A percentile compares a stretch with the other conserved stretches of the same genome.
Evolutionary conservation across 306 rosid species (phyloP).

Genomic region (Cicer arietinum): DNA sequence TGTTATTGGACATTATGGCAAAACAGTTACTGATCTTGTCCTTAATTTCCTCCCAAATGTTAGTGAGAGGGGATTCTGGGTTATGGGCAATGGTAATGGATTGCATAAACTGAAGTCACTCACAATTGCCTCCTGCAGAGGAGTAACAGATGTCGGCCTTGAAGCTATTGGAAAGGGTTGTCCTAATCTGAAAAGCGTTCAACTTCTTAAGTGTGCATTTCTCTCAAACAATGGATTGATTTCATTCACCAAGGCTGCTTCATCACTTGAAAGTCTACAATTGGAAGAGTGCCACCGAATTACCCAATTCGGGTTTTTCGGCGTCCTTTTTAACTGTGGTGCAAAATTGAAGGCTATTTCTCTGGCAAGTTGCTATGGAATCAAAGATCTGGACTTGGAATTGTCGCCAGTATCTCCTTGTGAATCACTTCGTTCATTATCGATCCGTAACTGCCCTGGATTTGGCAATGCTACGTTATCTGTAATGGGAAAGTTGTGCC

Average conservation of each 20-base stretch:
- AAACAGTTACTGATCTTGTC: slow-evolving; percentile 73
- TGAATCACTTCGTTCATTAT: slow-evolving; percentile 66
- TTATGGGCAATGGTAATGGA: slow-evolving; percentile 87
- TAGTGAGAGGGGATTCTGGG: slow-evolving; percentile 93
- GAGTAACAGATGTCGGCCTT: slow-evolving; percentile 79
- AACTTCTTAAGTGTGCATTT: slow-evolving; percentile 67
- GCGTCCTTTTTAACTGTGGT: slow-evolving; percentile 71
- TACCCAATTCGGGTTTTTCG: slow-evolving; percentile 81
- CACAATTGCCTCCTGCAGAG: slow-evolving; percentile 78
- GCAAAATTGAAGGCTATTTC: slow-evolving; percentile 79
- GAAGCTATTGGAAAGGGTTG: slow-evolving; percentile 88
- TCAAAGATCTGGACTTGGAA: slow-evolving; percentile 63
- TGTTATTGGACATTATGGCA: slow-evolving; percentile 91
- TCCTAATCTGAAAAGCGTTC: slow-evolving; percentile 74
- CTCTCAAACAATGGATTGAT: slow-evolving; percentile 83
- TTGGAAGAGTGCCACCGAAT: slow-evolving; percentile 97
- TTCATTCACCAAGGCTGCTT: slow-evolving; percentile 70
- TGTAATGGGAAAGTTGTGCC: slow-evolving; percentile 76
- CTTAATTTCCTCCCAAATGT: slow-evolving; percentile 70
- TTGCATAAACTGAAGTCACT: slow-evolving; percentile 85
- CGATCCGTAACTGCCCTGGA: slow-evolving; percentile 78
- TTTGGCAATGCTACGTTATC: slow-evolving; percentile 75
- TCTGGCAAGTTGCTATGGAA: slow-evolving; percentile 72
- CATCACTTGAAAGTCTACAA: slow-evolving; percentile 79
- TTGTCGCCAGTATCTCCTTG: slow-evolving; percentile 57